Percentiles rank a stretch among this genome's conserved stretches.
phyloP scores from a whole-genome alignment of 2,329 filamentous ascomycete genomes.

The Nannizziopsis arthrosporioides region DNA sequence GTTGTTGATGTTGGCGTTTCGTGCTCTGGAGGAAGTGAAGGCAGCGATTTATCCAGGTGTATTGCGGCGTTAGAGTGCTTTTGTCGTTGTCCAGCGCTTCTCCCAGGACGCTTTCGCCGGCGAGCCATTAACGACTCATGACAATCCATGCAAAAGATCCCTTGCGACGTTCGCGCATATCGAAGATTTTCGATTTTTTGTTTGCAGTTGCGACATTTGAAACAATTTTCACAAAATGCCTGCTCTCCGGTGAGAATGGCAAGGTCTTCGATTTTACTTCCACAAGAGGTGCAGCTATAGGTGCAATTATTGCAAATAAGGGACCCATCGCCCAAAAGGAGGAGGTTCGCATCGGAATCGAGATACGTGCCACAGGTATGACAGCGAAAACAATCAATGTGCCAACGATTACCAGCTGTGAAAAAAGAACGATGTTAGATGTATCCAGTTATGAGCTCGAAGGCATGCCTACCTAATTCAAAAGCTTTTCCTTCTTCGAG shows the following conservation, averaged over 20 bases:
- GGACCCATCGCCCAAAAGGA: conserved; percentile 92
- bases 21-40: conserved; percentile 70
- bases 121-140: conserved; percentile 95
- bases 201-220: conserved; percentile 96
- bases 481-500: conserved; percentile 98
- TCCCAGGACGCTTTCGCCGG: conserved; percentile 54
- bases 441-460: not conserved
- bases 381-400: conserved; percentile 97
- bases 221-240: conserved; percentile 94
- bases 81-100: conserved; percentile 20
- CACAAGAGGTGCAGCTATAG: conserved; percentile 93
- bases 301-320: conserved; percentile 99
- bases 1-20: conserved; percentile 47
- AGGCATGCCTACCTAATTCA: conserved; percentile 65
- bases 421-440: conserved; percentile 7
- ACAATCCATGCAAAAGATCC: conserved; percentile 98
- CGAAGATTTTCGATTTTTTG: conserved; percentile 95
- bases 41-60: conserved; percentile 82
- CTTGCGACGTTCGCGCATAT: conserved; percentile 94
- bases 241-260: conserved; percentile 96
- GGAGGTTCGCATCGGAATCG: conserved; percentile 93
- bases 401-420: conserved; percentile 88
- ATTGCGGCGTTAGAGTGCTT: conserved; percentile 30
- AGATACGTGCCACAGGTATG: conserved; percentile 90
- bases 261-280: conserved; percentile 95